These are phyloP conservation scores for Kregervanrija delftensis DNA, from an alignment of 805 yeast genomes.

Conservation along the genomic window DNA sequence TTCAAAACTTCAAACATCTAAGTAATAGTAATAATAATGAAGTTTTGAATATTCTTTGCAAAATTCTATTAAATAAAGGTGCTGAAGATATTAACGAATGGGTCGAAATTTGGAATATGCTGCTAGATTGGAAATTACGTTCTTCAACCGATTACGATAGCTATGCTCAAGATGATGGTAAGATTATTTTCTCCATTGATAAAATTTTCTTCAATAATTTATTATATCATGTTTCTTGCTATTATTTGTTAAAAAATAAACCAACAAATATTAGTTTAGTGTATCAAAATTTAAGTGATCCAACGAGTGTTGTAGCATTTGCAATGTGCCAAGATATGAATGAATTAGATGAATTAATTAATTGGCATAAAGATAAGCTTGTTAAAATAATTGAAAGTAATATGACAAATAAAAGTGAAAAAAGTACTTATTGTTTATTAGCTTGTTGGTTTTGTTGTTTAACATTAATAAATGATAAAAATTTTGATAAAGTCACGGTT, in stretches of 20 bases:
- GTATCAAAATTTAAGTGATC: conserved; percentile 7
- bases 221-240: conserved; percentile 6
- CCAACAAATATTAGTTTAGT: conserved; percentile 3
- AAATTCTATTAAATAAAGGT: conserved; percentile 7
- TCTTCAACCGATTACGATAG: conserved; percentile 2
- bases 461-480: conserved; percentile 3
- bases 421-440: conserved; percentile 4
- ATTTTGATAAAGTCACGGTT: background rate
- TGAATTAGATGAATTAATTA: conserved; percentile 23
- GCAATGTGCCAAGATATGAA: conserved; percentile 5
- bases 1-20: too few relatives aligned
- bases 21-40: too few relatives aligned
- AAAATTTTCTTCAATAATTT: conserved; percentile 4
- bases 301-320: conserved; percentile 6
- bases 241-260: conserved; percentile 3
- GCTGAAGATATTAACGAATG: conserved; percentile 28
- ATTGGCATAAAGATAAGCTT: conserved; percentile 34
- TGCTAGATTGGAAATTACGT: conserved; percentile 4
- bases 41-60: too few relatives aligned
- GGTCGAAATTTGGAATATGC: conserved; percentile 32
- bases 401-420: conserved; percentile 4
- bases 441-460: conserved; percentile 7
- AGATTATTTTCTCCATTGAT: conserved; percentile 7
- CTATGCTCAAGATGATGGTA: conserved; percentile 5
- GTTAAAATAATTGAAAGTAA: conserved; percentile 8